These are phyloP conservation scores for Penicillium coffeae DNA, from an alignment of 495 filamentous ascomycete genomes.

Conservation along the genomic window DNA sequence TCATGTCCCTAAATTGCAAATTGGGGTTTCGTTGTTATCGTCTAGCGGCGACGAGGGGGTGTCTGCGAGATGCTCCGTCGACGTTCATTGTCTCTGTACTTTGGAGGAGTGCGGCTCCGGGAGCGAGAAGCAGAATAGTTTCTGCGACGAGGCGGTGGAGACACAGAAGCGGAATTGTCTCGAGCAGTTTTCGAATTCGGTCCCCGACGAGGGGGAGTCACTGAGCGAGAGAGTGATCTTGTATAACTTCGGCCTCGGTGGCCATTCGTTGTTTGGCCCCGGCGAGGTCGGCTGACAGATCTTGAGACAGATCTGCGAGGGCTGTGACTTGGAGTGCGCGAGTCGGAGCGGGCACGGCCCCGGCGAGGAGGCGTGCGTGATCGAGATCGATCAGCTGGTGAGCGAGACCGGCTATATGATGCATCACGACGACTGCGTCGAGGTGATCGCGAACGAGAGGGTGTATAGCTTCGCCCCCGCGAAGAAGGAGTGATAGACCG, in stretches of 20 bases:
- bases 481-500: conserved; percentile 39
- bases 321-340: conserved; percentile 28
- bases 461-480: conserved; percentile 32
- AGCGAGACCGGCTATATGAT: not conserved
- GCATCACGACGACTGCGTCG: not conserved
- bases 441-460: conserved; percentile 2
- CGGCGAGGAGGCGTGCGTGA: conserved; percentile 31
- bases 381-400: conserved; percentile 10
- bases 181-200: conserved; percentile 6
- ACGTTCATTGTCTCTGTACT: conserved; percentile 14
- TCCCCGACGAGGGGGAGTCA: conserved; percentile 28
- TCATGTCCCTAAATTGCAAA: too few species aligned
- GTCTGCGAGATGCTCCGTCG: conserved; percentile 27
- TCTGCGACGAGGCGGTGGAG: conserved; percentile 26
- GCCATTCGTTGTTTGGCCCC: conserved; percentile 10
- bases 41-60: conserved; percentile 28
- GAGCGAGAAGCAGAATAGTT: conserved; percentile 26
- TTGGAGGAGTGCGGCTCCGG: conserved; percentile 25
- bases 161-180: conserved; percentile 25
- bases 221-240: conserved; percentile 32
- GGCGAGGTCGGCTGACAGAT: conserved; percentile 34
- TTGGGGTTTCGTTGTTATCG: too few species aligned
- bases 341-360: conserved; percentile 25
- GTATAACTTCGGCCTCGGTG: conserved; percentile 29
- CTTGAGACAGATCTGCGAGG: conserved; percentile 31